Conservation (phyloP, 345 rosid genomes). For the Salix purpurea region DNA sequence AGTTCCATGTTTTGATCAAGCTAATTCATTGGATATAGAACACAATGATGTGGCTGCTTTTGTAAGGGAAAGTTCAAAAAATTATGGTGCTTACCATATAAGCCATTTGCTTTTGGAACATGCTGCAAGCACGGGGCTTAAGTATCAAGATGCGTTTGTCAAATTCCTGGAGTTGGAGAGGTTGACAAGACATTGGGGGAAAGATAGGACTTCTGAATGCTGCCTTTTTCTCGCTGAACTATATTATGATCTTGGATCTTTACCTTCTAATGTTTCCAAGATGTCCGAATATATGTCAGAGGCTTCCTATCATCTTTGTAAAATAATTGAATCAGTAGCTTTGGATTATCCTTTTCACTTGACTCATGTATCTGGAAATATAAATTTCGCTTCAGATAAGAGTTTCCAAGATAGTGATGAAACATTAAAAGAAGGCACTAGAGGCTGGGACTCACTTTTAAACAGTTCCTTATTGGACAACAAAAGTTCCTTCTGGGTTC, state of each 20-base stretch:
- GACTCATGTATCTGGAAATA: conserved; percentile 27
- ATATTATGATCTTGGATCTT: conserved; percentile 64
- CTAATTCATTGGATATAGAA: conserved; percentile 43
- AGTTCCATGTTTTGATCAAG: conserved; percentile 32
- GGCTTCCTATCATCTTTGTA: conserved; percentile 81
- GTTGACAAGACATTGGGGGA: conserved; percentile 78
- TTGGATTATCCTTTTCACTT: conserved; percentile 48
- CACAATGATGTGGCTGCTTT: conserved; percentile 43
- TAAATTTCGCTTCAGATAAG: conserved; percentile 30
- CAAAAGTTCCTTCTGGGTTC: conserved; percentile 69
- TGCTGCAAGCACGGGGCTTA: conserved; percentile 42
- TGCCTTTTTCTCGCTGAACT: conserved; percentile 90
- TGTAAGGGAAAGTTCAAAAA: conserved; percentile 61
- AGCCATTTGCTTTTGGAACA: conserved; percentile 83
- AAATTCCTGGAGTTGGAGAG: conserved; percentile 81
- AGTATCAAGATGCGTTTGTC: conserved; percentile 43
- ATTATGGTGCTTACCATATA: conserved; percentile 84
- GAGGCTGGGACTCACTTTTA: conserved; percentile 24
- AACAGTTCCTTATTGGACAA: conserved; percentile 27
- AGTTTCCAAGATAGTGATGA: conserved; percentile 34
- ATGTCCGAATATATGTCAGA: conserved; percentile 55
- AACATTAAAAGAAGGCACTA: conserved; percentile 16
- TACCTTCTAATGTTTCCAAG: conserved; percentile 46
- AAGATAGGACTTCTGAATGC: conserved; percentile 77
- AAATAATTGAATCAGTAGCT: conserved; percentile 83